phyloP scores from a whole-genome alignment of 179 eudicot genomes.

The Amaranthus tricolor region DNA sequence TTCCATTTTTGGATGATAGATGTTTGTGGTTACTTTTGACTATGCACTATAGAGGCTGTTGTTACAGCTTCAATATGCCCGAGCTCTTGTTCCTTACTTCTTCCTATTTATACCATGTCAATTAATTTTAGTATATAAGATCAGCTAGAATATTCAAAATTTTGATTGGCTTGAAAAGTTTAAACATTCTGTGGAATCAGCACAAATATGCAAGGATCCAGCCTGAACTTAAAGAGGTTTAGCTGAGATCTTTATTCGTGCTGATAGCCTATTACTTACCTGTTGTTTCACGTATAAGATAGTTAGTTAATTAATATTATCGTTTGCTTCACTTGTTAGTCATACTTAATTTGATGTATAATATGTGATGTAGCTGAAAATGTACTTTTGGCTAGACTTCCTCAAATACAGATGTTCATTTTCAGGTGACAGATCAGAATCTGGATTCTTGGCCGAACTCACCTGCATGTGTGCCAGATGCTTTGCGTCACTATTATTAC shows the following conservation, averaged over 20 bases:
- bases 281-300: constrained; percentile 6
- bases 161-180: not conserved
- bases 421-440: constrained; percentile 92
- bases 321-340: constrained; percentile 1
- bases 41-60: not conserved
- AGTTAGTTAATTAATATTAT: not conserved
- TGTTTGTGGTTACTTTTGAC: not conserved
- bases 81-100: not conserved
- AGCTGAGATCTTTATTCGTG: not conserved
- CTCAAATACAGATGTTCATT: constrained; percentile 13
- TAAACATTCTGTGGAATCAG: not conserved
- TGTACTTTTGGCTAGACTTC: not conserved
- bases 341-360: constrained; percentile 3
- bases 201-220: constrained; percentile 3
- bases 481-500: constrained; percentile 93
- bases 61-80: not conserved
- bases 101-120: not conserved
- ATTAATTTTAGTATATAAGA: not conserved
- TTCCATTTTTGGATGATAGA: not conserved
- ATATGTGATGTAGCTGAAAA: not conserved
- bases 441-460: constrained; percentile 89
- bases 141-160: not conserved
- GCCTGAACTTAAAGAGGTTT: not conserved
- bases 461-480: constrained; percentile 87
- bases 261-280: not conserved